Conservation (phyloP, 495 filamentous ascomycete genomes). For the Cudoniella acicularis region DNA sequence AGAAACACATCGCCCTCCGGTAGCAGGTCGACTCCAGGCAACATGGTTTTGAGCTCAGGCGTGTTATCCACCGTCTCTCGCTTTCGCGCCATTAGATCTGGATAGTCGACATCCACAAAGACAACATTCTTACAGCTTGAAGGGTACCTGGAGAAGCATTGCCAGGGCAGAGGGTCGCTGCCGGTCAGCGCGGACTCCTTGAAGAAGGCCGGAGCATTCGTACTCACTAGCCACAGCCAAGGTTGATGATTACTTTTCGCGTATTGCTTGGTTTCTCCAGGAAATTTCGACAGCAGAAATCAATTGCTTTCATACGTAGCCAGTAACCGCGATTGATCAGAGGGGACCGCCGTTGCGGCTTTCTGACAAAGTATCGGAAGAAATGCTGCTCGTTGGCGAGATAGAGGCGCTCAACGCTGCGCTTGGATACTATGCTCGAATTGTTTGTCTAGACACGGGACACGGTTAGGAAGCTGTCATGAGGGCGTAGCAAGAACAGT, state of each 20-base stretch:
- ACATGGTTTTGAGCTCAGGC: constrained; percentile 47
- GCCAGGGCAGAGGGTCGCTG: constrained; percentile 89
- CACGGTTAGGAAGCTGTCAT: not conserved
- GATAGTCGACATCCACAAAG: constrained; percentile 88
- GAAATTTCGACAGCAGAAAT: constrained; percentile 67
- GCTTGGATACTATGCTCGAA: constrained; percentile 85
- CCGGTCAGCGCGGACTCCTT: constrained; percentile 13
- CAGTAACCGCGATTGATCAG: constrained; percentile 75
- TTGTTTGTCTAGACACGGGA: constrained; percentile 66
- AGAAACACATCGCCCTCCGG: constrained; percentile 48
- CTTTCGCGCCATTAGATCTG: constrained; percentile 74
- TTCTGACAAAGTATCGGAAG: constrained; percentile 82
- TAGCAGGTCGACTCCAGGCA: constrained; percentile 34
- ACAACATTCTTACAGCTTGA: constrained; percentile 48
- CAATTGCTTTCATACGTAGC: constrained; percentile 78
- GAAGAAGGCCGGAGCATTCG: not conserved
- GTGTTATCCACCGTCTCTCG: constrained; percentile 58
- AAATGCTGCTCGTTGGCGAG: constrained; percentile 69
- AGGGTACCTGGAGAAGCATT: constrained; percentile 64
- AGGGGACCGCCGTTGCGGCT: constrained; percentile 73
- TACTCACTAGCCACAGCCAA: constrained; percentile 89
- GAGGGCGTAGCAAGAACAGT: constrained; percentile 2
- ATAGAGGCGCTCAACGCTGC: constrained; percentile 83
- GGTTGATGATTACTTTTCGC: constrained; percentile 73
- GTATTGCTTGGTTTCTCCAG: constrained; percentile 54